A percentile compares a stretch with the other conserved stretches of the same genome.
phyloP scores from a whole-genome alignment of 495 filamentous ascomycete species.

The Xylaria venustula region DNA sequence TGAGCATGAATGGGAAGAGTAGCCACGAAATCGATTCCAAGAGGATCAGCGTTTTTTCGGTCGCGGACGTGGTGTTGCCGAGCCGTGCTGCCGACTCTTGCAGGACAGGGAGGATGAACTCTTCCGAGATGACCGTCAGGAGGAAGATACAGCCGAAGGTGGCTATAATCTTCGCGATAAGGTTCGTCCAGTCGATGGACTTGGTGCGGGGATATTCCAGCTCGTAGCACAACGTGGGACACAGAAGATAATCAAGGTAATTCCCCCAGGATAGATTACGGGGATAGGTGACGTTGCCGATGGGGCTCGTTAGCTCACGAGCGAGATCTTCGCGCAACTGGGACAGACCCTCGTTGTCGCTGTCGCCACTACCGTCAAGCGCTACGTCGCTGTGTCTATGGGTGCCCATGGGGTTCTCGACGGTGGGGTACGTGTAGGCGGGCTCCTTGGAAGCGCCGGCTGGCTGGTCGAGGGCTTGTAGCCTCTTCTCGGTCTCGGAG shows the following conservation, averaged over 20 bases:
- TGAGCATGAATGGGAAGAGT: conserved; percentile 96
- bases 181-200: conserved; percentile 72
- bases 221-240: conserved; percentile 96
- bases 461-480: conserved; percentile 77
- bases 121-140: conserved; percentile 84
- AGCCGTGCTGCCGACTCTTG: conserved; percentile 70
- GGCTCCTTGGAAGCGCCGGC: conserved; percentile 64
- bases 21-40: conserved; percentile 91
- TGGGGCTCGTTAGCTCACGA: conserved; percentile 82
- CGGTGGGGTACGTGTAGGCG: conserved; percentile 73
- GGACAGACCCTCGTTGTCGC: conserved; percentile 51
- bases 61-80: conserved; percentile 51
- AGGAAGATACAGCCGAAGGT: conserved; percentile 97
- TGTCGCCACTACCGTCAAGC: conserved; percentile 19
- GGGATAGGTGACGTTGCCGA: conserved; percentile 88
- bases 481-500: conserved; percentile 75
- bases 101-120: conserved; percentile 92
- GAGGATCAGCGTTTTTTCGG: conserved; percentile 75
- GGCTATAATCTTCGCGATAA: conserved; percentile 82
- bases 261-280: conserved; percentile 79
- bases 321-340: conserved; percentile 84
- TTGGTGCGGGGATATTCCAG: conserved; percentile 87
- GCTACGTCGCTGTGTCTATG: conserved; percentile 25
- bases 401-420: conserved; percentile 51
- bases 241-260: conserved; percentile 84